Base-by-base conservation (phyloP, 2,329 filamentous ascomycete species). In the Orbilia blumenaviensis region DNA sequence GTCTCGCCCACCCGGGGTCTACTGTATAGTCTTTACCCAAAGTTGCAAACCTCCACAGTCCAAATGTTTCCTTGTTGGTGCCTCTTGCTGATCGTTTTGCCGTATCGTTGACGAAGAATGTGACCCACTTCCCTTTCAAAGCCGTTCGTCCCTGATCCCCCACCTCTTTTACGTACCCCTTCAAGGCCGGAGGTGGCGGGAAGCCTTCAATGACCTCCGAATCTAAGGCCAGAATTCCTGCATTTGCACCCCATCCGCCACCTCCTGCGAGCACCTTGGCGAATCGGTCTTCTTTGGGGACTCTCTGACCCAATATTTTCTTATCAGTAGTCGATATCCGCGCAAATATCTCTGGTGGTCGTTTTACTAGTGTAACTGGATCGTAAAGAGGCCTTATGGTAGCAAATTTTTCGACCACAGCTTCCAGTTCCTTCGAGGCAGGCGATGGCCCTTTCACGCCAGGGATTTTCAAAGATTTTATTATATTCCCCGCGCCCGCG, bases 191-290 rank as follows among this genome's bases (percentile, higher is more conserved):
- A 4, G 71, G 56, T 32, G 54, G 16, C 14, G 10, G 64, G 16
- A 52, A 60, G 9, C 64, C 72, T 7, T 52, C 14, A 29, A 77
- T 50, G 4, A 68, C 73, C 78, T 92, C 87, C 2, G 92, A 91
- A 80, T 95, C 92, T 2, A 96, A 85, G 4, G 92, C 92, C 2
- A 96, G 84, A 0, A 96, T 84, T 0, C 92, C 92, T 79, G 91
- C 89, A 81, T 94, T 95, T 67, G 87, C 85, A 14, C 92, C 92
- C 92, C 92, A 96, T 18, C 92, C 92, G 44, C 92, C 92, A 50
- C 92, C 92, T 3, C 92, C 92, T 14, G 79, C 79, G 7, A 81
- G 56, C 7, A 81, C 79, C 34, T 78, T 78, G 63, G 71, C 12
- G 78, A 77, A 41, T 63, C 3, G 82, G 77, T 44, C 85, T 81